Conservation (phyloP, 2,329 filamentous ascomycete species). For the Cercospora beticola region DNA sequence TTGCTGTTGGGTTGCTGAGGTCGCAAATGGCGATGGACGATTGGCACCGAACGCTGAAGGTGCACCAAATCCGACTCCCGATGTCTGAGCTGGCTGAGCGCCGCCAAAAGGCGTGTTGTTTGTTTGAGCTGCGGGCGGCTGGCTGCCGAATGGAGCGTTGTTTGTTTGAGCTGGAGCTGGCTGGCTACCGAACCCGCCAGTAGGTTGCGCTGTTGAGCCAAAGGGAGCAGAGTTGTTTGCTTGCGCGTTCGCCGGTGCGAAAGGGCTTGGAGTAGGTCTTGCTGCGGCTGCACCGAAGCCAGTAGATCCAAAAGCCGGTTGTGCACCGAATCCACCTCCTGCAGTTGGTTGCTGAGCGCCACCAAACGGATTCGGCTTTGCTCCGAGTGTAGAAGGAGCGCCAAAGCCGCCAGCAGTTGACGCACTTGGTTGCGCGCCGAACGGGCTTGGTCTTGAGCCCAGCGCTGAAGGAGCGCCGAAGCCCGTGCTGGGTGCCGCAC, state of each 20-base stretch:
- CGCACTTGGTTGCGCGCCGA: constrained; percentile 13
- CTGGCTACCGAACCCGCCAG: constrained; percentile 9
- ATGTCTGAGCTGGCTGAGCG: constrained; percentile 8
- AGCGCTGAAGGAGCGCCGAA: constrained; percentile 37
- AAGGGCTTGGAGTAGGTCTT: constrained; percentile 15
- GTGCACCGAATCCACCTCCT: constrained; percentile 4
- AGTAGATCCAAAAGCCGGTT: constrained; percentile 21
- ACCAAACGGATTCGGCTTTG: constrained; percentile 23
- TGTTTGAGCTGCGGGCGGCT: neutral
- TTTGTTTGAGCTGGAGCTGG: neutral
- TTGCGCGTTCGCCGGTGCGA: neutral
- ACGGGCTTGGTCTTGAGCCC: constrained; percentile 33
- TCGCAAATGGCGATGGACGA: constrained; percentile 43
- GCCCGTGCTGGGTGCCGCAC: constrained; percentile 14
- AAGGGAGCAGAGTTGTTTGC: neutral
- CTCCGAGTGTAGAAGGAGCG: constrained; percentile 39
- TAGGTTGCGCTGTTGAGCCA: neutral
- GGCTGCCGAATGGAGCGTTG: constrained; percentile 1
- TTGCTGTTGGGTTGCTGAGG: constrained; percentile 37
- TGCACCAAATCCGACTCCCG: constrained; percentile 19
- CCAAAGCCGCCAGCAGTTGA: constrained; percentile 26
- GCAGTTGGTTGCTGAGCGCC: constrained; percentile 15
- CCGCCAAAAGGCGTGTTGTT: neutral
- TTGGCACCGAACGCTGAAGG: constrained; percentile 28
- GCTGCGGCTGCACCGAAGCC: constrained; percentile 20